Percentiles rank a stretch among this genome's conserved stretches.
Conservation (phyloP, 2,329 filamentous ascomycete species). For the Penicillium sp. region DNA sequence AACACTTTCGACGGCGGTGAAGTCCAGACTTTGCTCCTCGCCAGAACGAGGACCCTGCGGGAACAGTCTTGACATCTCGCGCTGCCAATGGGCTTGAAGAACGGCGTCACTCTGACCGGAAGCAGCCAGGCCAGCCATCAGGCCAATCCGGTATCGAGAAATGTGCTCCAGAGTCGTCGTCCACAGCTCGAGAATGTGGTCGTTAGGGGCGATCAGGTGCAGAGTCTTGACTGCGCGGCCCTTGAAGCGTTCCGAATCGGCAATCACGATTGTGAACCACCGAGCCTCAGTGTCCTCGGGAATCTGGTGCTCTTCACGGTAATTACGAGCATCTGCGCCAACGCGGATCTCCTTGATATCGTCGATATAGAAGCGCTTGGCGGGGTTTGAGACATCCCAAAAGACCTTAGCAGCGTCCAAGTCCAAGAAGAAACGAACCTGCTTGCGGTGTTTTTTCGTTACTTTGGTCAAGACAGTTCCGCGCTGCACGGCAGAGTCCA, state of each 20-base stretch:
- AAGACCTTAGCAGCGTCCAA: slow-evolving; percentile 81
- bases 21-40: slow-evolving; percentile 72
- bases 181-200: slow-evolving; percentile 76
- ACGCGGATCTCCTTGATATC: slow-evolving; percentile 90
- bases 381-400: slow-evolving; percentile 78
- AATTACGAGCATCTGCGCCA: slow-evolving; percentile 82
- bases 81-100: slow-evolving; percentile 81
- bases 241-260: slow-evolving; percentile 75
- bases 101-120: slow-evolving; percentile 75
- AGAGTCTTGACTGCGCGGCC: slow-evolving; percentile 73
- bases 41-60: slow-evolving; percentile 47
- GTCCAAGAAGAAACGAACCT: slow-evolving; percentile 78
- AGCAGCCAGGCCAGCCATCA: slow-evolving; percentile 86
- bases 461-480: slow-evolving; percentile 81
- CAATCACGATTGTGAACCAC: slow-evolving; percentile 91
- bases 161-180: slow-evolving; percentile 81
- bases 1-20: slow-evolving; percentile 76
- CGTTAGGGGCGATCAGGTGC: slow-evolving; percentile 80
- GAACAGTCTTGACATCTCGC: slow-evolving; percentile 74
- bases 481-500: slow-evolving; percentile 74
- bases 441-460: slow-evolving; percentile 76
- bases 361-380: slow-evolving; percentile 90
- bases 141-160: slow-evolving; percentile 80
- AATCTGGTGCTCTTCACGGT: slow-evolving; percentile 80
- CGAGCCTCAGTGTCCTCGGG: slow-evolving; percentile 67